A percentile compares a stretch with the other conserved stretches of the same genome.
Evolutionary conservation across 2,329 filamentous ascomycete genomes (phyloP).

Genomic region (Botryotinia narcissicola): DNA sequence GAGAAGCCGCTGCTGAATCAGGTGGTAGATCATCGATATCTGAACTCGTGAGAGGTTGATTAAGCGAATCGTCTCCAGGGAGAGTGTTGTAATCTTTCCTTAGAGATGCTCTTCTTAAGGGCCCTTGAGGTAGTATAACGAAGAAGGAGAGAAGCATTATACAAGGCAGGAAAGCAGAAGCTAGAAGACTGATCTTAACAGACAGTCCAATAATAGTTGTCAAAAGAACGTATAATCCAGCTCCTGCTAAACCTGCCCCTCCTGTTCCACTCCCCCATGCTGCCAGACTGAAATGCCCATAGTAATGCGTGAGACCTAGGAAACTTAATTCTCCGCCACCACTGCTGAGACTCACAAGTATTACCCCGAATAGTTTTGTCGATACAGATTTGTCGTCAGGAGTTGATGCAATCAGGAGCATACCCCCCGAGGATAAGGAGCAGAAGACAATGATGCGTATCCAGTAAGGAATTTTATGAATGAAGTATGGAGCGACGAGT

Average conservation of each 20-base stretch:
- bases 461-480: conserved; percentile 80
- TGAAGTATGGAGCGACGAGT: conserved; percentile 87
- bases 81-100: conserved; percentile 53
- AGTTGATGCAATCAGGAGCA: conserved; percentile 84
- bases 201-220: conserved; percentile 77
- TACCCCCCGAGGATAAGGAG: conserved; percentile 72
- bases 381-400: conserved; percentile 64
- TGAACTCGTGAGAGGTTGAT: conserved; percentile 6
- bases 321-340: conserved; percentile 91
- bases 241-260: conserved; percentile 81
- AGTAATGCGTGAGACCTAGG: conserved; percentile 87
- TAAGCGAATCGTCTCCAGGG: conserved; percentile 39
- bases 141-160: conserved; percentile 90
- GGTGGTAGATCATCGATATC: conserved; percentile 38
- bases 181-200: conserved; percentile 71
- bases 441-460: conserved; percentile 73
- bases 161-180: conserved; percentile 73
- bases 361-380: conserved; percentile 77
- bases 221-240: conserved; percentile 81
- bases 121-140: conserved; percentile 67
- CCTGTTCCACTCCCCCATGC: conserved; percentile 93
- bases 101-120: conserved; percentile 50
- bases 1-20: conserved; percentile 47
- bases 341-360: conserved; percentile 79
- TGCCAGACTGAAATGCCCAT: conserved; percentile 81